Evolutionary conservation across 1,284 basidiomycete species (phyloP).

Genomic region (Rhodofomes roseus): DNA sequence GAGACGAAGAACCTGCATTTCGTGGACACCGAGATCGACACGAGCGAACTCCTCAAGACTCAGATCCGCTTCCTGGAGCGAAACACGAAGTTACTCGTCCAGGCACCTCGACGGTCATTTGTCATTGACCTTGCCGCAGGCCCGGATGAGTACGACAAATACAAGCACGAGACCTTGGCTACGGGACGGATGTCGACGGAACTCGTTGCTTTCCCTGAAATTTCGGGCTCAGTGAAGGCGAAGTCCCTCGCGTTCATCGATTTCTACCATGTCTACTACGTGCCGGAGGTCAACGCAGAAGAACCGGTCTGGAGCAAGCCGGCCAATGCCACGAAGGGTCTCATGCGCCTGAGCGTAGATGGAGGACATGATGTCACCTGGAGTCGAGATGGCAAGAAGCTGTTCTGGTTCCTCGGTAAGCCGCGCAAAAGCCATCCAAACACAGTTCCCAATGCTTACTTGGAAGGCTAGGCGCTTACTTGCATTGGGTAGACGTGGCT

Average conservation of each 20-base stretch:
- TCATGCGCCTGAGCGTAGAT: constrained; percentile 61
- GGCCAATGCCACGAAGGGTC: constrained; percentile 54
- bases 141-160: constrained; percentile 45
- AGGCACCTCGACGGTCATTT: constrained; percentile 49
- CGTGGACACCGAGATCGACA: constrained; percentile 18
- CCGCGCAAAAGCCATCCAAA: neutral
- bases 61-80: constrained; percentile 50
- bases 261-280: constrained; percentile 60
- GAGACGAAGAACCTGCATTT: constrained; percentile 22
- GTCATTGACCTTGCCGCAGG: constrained; percentile 49
- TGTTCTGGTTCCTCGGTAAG: constrained; percentile 72
- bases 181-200: constrained; percentile 55
- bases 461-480: constrained; percentile 51
- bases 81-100: constrained; percentile 52
- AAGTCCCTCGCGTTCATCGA: constrained; percentile 57
- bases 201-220: constrained; percentile 37
- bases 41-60: constrained; percentile 18
- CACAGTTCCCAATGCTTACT: too few species aligned
- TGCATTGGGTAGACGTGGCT: constrained; percentile 57
- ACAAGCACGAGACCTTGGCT: constrained; percentile 45
- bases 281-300: constrained; percentile 36
- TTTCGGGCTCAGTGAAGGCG: constrained; percentile 8
- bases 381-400: constrained; percentile 54
- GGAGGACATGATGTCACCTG: constrained; percentile 68
- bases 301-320: constrained; percentile 65